Evolutionary conservation across 345 rosid species (phyloP), one percentile per base, ranked within the genome.

Genomic region (Euphorbia lathyris): DNA sequence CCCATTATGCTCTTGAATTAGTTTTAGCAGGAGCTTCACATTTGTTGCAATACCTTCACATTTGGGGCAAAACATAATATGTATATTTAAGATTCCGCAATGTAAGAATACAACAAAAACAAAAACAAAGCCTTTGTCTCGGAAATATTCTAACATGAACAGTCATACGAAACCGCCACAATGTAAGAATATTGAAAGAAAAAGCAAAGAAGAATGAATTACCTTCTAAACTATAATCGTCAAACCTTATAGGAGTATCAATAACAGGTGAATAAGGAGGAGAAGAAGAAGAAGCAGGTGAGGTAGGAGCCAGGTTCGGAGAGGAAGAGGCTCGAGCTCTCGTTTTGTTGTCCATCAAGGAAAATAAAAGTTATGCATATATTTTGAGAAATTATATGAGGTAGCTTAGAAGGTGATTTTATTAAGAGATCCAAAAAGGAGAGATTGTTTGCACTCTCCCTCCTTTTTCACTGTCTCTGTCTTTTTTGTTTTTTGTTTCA

Each of bases 1-100:
- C 20, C 81, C 88, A n/a, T 80, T 79, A 76, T 92, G 89, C 43
- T 92, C 94, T 25, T 88, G 89, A 45, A 92, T 84, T 40, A 92
- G 70, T 68, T 92, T 92, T 16, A 88, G 76, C 10, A 92, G 70
- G 36, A 92, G 78, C 87, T 83, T 88, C 61, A 88, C 83, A 38
- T 83, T 82, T 20, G 96, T 81, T 12, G 85, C 75, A 40, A 88
- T 72, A 3, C 94, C 96, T 90, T 65, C 27, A 61, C 4, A 48
- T 34, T 34, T 34, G 38, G n/a, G 38, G 4, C 38, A 34, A 34
- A 34, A 9, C 11, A 40, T 40, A 2, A 34, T 45, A 11, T 3
- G 13, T 16, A 56, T 16, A 23, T 26, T 34, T 43, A 10, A 29
- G n/a, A n/a, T n/a, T n/a, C n/a, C n/a, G n/a, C n/a, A n/a, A n/a